Evolutionary conservation across 345 rosid genomes (phyloP), one percentile per base, ranked within the genome.

Genomic region (Gossypium turneri): DNA sequence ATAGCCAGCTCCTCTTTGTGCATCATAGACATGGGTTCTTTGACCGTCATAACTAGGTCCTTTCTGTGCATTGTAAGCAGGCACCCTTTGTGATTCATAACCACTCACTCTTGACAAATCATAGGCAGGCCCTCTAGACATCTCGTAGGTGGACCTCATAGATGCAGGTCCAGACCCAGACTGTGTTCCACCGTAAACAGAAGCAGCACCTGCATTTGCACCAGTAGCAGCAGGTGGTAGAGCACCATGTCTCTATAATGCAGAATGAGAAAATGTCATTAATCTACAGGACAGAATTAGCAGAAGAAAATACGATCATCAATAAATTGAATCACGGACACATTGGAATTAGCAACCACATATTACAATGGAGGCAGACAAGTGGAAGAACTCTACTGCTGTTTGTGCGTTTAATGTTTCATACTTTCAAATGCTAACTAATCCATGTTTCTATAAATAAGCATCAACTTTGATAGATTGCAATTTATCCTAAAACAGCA

Each of bases 131-230:
- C 63, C 83, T 74, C 67, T 80, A 15, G 84, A 11, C 43, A 71
- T 66, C 15, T 82, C 85, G 57, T 82, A 80, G 51, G 73, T 79
- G 8, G 84, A 80, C 81, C 90, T 85, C 77, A 83, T 53, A 77
- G 90, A 84, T 69, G 72, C 83, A 22, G 83, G 73, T n/a, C 89
- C 87, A 63, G 89, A 77, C 65, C 88, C 87, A 63, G 88, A 78
- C 62, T 89, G 98, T 81, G 82, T 72, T 79, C 92, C 94, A 55
- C 70, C 81, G 74, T 85, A 86, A 66, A 84, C 74, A n/a, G 84
- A 65, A 27, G 84, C 68, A 45, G 75, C 72, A 74, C 81, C 75
- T 34, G 78, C 48, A 77, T 79, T 80, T 64, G 79, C 75, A 76
- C 79, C 84, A 34, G 74, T 70, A 55, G 70, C 87, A 57, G 74